Percentiles rank a stretch among this genome's conserved stretches.
Evolutionary conservation across 176 grass and related monocot genomes (phyloP).

Genomic region (Oryza rufipogon): DNA sequence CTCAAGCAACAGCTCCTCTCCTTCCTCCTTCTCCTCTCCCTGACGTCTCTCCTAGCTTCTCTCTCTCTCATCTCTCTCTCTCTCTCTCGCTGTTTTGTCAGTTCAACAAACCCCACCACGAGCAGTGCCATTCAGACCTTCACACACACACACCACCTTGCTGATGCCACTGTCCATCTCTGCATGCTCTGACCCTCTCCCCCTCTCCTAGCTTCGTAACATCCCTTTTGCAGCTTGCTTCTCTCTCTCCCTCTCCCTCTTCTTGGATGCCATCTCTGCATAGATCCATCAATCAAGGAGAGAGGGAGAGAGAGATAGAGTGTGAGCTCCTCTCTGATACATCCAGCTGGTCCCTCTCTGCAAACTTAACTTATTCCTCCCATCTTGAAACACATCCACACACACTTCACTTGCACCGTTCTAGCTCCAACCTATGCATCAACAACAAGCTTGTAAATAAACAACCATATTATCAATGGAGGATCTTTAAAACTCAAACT

Average conservation of each 20-base stretch:
- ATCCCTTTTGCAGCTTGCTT: conserved; percentile 42
- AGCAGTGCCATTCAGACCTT: conserved; percentile 32
- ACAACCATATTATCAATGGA: no score
- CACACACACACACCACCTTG: neutral
- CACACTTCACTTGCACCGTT: conserved; percentile 41
- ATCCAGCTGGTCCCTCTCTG: neutral
- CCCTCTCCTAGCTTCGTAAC: conserved; percentile 7
- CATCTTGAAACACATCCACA: neutral
- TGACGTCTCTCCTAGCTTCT: neutral
- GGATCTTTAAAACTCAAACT: no score
- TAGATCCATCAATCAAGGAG: conserved; percentile 17
- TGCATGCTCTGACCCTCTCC: conserved; percentile 11
- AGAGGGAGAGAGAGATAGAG: no score
- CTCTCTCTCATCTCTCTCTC: neutral
- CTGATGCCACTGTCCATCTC: neutral
- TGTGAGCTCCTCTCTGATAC: conserved; percentile 17
- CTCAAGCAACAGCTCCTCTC: conserved; percentile 28
- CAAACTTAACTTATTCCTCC: conserved; percentile 36
- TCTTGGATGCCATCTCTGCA: neutral
- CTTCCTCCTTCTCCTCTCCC: neutral
- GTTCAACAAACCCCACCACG: conserved; percentile 54
- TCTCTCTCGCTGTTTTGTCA: neutral
- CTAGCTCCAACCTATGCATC: neutral
- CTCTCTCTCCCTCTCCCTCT: neutral
- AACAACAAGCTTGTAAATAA: no score